Evolutionary conservation across 2,329 filamentous ascomycete genomes (phyloP).

Genomic region (Talaromyces sp.): DNA sequence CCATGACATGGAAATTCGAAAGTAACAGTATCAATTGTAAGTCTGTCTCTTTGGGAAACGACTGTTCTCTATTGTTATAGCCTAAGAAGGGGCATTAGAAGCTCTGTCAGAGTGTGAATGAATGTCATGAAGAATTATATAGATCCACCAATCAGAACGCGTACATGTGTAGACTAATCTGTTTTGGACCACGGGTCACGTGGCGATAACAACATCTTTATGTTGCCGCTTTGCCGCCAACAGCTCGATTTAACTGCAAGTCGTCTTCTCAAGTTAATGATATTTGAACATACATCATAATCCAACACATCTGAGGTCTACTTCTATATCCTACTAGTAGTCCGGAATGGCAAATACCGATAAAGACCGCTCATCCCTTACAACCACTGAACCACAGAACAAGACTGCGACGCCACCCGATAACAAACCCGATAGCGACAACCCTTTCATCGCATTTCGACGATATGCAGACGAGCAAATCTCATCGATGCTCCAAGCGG

Average conservation of each 20-base stretch:
- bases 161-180: background rate
- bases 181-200: slow-evolving; percentile 24
- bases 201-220: slow-evolving; percentile 23
- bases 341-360: slow-evolving; percentile 9
- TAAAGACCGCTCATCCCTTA: slow-evolving; percentile 1
- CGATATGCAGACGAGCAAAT: slow-evolving; percentile 59
- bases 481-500: slow-evolving; percentile 51
- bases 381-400: slow-evolving; percentile 13
- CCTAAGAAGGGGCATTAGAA: background rate
- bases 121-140: background rate
- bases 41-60: too few relatives aligned
- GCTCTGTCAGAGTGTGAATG: background rate
- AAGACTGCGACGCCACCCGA: slow-evolving; percentile 19
- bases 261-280: background rate
- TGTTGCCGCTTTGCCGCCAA: background rate
- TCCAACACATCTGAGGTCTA: too few relatives aligned
- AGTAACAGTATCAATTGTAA: too few relatives aligned
- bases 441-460: slow-evolving; percentile 59
- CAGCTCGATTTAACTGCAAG: background rate
- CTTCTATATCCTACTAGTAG: background rate
- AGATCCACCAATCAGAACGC: background rate
- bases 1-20: too few relatives aligned
- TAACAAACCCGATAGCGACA: slow-evolving; percentile 36
- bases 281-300: background rate
- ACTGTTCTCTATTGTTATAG: too few relatives aligned